Base-by-base conservation (phyloP, 2,329 filamentous ascomycete species). In the Didymella sp. region DNA sequence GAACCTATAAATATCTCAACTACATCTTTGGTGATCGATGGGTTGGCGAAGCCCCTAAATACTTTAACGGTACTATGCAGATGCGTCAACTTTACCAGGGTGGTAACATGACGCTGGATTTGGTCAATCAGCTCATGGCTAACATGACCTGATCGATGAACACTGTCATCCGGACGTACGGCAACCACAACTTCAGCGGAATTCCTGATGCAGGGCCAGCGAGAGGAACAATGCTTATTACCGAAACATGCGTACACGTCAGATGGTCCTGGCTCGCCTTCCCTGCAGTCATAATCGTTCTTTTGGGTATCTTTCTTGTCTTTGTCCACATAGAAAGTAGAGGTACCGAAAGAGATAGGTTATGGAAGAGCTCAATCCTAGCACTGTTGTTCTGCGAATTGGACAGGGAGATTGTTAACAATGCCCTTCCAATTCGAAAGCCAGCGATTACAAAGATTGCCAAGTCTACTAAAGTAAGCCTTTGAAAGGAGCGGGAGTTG, bases 341-440 rank as follows among this genome's bases (percentile, higher is more conserved):
- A 3, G n/a, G 11, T 1, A 19, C 41, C 1, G 33, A 22, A 2
- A 24, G 31, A 12, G 33, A 47, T 6, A 22, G 42, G 2, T 9
- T 53, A 13, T 47, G 51, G 51, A 46, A 53, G 25, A 51, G 49
- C 24, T 51, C 49, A 3, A 9, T 51, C 19, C 47, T 50, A 1
- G 47, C 47, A n/a, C 21, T 37, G 3, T n/a, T 50, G 2, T 42
- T 50, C 6, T 50, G 47, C 3, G 47, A 33, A n/a, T n/a, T n/a
- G 12, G 37, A 41, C 1, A 21, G 24, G 5, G 17, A 33, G 12
- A 21, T 6, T n/a, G 1, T 2, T n/a, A 22, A 11, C 17, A 24
- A 31, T 3, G 11, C 17, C 6, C n/a, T 2, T 4, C 15, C n/a
- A 8, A 22, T 21, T 2, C 7, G 40, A 2, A 51, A 44, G 28